Evolutionary conservation across 495 filamentous ascomycete species (phyloP).

Genomic region (Rhypophila decipiens): DNA sequence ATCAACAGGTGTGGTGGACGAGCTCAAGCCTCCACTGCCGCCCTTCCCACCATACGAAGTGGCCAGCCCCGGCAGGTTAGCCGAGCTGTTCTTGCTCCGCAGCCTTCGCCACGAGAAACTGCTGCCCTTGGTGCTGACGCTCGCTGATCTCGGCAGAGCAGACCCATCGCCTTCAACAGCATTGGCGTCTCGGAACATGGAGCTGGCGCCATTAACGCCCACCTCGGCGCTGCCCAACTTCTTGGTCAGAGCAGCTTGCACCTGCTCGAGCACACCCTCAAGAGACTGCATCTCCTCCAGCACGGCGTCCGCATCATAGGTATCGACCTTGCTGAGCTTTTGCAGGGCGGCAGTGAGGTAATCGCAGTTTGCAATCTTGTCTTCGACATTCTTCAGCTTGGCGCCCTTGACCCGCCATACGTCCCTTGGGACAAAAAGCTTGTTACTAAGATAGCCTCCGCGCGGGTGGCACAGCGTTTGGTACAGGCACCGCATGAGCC

Average conservation of each 20-base stretch:
- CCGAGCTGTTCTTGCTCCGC: constrained; percentile 77
- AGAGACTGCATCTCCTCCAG: constrained; percentile 94
- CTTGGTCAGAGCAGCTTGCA: constrained; percentile 66
- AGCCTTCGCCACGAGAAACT: constrained; percentile 78
- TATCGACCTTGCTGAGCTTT: constrained; percentile 77
- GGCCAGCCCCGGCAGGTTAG: constrained; percentile 36
- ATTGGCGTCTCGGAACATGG: constrained; percentile 60
- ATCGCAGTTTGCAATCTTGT: constrained; percentile 93
- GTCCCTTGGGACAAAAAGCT: constrained; percentile 85
- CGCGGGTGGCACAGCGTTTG: constrained; percentile 87
- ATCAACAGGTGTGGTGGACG: constrained; percentile 31
- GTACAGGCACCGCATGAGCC: constrained; percentile 90
- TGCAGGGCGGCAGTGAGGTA: constrained; percentile 82
- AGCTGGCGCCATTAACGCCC: constrained; percentile 62
- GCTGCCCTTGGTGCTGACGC: constrained; percentile 59
- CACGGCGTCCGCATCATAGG: constrained; percentile 81
- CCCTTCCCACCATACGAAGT: constrained; percentile 39
- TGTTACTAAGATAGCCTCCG: constrained; percentile 85
- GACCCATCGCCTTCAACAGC: constrained; percentile 24
- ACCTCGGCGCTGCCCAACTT: constrained; percentile 91
- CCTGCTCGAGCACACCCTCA: constrained; percentile 80
- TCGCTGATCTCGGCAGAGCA: constrained; percentile 46
- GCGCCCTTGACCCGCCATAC: constrained; percentile 92
- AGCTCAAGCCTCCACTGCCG: constrained; percentile 20
- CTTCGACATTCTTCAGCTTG: constrained; percentile 82